phyloP scores from a whole-genome alignment of 129 eudicot species.

The Flaveria linearis region DNA sequence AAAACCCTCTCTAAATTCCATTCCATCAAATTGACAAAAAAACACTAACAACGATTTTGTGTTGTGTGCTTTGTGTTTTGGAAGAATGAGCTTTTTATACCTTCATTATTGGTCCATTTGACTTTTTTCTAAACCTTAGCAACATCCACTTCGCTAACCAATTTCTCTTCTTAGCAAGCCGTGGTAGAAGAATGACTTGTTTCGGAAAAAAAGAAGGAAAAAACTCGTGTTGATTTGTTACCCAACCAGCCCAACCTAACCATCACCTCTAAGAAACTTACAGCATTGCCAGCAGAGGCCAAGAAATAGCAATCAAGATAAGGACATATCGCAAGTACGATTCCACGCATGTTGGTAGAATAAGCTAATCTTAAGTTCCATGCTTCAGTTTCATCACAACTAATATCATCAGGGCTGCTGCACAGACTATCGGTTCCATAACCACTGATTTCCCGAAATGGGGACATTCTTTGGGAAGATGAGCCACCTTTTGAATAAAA shows the following conservation, averaged over 20 bases:
- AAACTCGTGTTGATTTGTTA: background rate
- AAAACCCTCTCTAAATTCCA: background rate
- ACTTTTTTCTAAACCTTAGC: background rate
- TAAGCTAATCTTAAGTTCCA: slow-evolving; percentile 72
- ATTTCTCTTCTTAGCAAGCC: background rate
- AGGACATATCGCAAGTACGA: slow-evolving; percentile 74
- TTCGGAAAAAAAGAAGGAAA: background rate
- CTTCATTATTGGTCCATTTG: background rate
- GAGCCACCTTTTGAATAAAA: slow-evolving; percentile 62
- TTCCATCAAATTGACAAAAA: background rate
- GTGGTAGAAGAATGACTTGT: background rate
- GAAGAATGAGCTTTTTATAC: background rate
- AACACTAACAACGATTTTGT: background rate
- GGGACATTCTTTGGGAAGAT: slow-evolving; percentile 62
- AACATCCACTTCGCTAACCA: background rate
- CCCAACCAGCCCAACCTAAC: background rate
- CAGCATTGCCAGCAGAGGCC: slow-evolving; percentile 92
- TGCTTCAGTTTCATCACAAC: slow-evolving; percentile 76
- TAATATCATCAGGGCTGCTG: slow-evolving; percentile 91
- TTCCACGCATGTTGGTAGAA: slow-evolving; percentile 66
- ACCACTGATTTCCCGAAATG: slow-evolving; percentile 62
- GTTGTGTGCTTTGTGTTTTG: background rate
- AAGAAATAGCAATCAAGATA: slow-evolving; percentile 82
- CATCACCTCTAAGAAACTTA: slow-evolving; percentile 43
- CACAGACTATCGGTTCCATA: slow-evolving; percentile 62